Conservation (phyloP, 352 stramenopile genomes). For the Phytopythium delawarense region DNA sequence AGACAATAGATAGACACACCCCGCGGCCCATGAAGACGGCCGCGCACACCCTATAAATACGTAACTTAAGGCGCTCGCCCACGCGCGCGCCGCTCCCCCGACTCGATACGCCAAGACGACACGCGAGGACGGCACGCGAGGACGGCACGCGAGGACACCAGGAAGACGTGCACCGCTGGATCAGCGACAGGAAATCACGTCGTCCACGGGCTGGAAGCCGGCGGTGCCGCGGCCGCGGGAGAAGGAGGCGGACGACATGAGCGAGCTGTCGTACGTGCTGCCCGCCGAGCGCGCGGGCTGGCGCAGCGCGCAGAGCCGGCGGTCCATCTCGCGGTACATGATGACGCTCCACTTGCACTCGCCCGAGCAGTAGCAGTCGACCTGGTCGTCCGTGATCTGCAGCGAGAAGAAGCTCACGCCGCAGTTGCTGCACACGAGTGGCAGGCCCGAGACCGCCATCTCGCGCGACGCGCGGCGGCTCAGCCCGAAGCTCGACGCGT, state of each 20-base stretch:
- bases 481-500: conserved; percentile 14
- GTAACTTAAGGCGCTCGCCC: conserved; percentile 4
- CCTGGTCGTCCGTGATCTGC: conserved; percentile 51
- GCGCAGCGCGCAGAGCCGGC: conserved; percentile 51
- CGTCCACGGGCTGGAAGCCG: conserved; percentile 21
- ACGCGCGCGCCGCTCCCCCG: neutral
- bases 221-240: conserved; percentile 8
- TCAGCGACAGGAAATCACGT: conserved; percentile 33
- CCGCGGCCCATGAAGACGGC: neutral
- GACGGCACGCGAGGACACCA: neutral
- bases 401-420: conserved; percentile 81
- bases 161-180: neutral
- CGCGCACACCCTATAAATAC: conserved; percentile 9
- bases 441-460: conserved; percentile 50
- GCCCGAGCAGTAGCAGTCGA: conserved; percentile 81
- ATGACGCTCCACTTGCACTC: conserved; percentile 90
- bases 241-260: conserved; percentile 7
- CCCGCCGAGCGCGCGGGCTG: conserved; percentile 12
- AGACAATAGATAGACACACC: conserved; percentile 7
- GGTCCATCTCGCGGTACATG: conserved; percentile 81
- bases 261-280: conserved; percentile 24
- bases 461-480: conserved; percentile 9
- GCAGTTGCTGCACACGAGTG: conserved; percentile 79
- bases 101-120: neutral
- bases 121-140: no score